phyloP scores from a whole-genome alignment of 768 basidiomycete species.

The Candolleomyces aberdarensis region DNA sequence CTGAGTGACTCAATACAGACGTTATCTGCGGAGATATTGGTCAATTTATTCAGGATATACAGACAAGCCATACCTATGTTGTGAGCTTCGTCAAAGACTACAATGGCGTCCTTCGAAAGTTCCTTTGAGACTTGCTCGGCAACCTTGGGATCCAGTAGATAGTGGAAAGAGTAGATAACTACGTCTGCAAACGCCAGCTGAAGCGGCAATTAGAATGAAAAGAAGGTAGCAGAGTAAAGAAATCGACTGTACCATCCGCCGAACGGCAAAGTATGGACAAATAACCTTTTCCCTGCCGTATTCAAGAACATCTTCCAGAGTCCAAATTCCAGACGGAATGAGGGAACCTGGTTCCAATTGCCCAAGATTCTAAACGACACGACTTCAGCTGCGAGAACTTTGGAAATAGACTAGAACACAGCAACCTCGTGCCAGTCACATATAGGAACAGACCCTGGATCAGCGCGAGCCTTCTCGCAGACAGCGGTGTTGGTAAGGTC shows the following conservation, averaged over 20 bases:
- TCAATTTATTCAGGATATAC: not conserved
- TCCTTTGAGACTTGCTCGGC: conserved; percentile 99
- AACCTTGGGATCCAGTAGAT: conserved; percentile 96
- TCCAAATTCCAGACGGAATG: conserved; percentile 87
- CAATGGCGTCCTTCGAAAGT: conserved; percentile 95
- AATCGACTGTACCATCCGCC: conserved; percentile 82
- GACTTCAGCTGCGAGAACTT: conserved; percentile 6
- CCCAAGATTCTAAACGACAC: conserved; percentile 64
- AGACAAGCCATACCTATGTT: conserved; percentile 74
- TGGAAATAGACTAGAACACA: conserved; percentile 2
- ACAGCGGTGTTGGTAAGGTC: conserved; percentile 86
- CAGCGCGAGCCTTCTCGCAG: conserved; percentile 77
- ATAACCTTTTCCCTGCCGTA: conserved; percentile 82
- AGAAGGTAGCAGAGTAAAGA: not conserved
- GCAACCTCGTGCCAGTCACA: conserved; percentile 99
- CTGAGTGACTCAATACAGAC: conserved; percentile 98
- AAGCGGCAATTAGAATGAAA: conserved; percentile 7
- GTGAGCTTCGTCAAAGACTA: conserved; percentile 99
- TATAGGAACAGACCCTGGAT: conserved; percentile 88
- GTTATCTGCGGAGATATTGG: conserved; percentile 67
- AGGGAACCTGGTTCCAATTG: conserved; percentile 77
- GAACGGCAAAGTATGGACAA: conserved; percentile 95
- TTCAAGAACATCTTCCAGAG: conserved; percentile 87
- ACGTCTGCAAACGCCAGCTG: conserved; percentile 96
- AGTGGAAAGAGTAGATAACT: conserved; percentile 99